Conservation (phyloP, 2,329 filamentous ascomycete species). For the Alternaria postmessia region DNA sequence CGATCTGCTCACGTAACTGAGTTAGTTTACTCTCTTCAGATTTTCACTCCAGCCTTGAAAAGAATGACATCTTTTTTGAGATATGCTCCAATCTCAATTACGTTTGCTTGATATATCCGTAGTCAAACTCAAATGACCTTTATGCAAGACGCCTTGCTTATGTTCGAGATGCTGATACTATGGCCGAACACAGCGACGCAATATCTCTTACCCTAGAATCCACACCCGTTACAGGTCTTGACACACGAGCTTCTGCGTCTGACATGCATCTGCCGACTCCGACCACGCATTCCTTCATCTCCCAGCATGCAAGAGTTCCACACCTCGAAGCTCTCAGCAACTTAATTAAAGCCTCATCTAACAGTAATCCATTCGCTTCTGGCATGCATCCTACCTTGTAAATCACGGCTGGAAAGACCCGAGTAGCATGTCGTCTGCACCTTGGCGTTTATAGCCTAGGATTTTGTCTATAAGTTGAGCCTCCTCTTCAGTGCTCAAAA, state of each 20-base stretch:
- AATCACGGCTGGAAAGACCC: slow-evolving; percentile 20
- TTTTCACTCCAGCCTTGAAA: neutral
- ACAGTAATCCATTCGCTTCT: slow-evolving; percentile 6
- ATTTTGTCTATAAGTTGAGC: slow-evolving; percentile 26
- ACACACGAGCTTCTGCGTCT: slow-evolving; percentile 14
- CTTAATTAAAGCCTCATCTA: slow-evolving; percentile 37
- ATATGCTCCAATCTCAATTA: neutral
- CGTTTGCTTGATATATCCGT: neutral
- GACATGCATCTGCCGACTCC: slow-evolving; percentile 33
- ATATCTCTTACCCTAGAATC: slow-evolving; percentile 28
- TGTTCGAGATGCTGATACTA: neutral
- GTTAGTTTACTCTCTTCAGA: neutral
- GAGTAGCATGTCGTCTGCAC: slow-evolving; percentile 1
- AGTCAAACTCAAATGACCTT: neutral
- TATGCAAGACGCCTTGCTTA: neutral
- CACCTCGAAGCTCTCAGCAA: slow-evolving; percentile 16
- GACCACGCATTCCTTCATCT: slow-evolving; percentile 14
- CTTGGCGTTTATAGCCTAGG: neutral
- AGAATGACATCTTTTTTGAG: neutral
- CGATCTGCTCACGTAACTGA: neutral
- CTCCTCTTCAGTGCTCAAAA: slow-evolving; percentile 8
- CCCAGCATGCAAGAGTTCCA: slow-evolving; percentile 12
- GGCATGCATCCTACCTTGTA: slow-evolving; percentile 14
- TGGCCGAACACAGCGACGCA: neutral
- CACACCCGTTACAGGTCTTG: slow-evolving; percentile 17